Percentiles rank a stretch among this genome's conserved stretches.
phyloP scores from a whole-genome alignment of 176 grass and related monocot species.

The Alloteropsis semialata region DNA sequence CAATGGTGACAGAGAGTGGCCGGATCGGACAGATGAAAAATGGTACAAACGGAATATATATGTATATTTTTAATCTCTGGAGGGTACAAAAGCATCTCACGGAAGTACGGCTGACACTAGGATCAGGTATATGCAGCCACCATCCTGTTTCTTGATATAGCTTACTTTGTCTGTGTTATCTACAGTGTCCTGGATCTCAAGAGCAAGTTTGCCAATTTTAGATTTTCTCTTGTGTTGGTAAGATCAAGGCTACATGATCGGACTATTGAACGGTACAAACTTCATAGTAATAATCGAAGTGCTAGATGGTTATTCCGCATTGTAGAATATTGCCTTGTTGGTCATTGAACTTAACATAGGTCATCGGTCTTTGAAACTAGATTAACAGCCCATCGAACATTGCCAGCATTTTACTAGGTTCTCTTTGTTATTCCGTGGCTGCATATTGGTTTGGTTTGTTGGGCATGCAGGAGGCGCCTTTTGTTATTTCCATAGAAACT shows the following conservation, averaged over 20 bases:
- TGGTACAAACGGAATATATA: neutral
- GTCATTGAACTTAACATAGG: neutral
- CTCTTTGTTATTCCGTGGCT: no score
- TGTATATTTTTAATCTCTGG: no score
- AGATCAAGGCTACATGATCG: neutral
- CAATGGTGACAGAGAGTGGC: neutral
- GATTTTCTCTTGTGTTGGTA: neutral
- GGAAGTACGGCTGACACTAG: conserved; percentile 5
- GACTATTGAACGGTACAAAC: no score
- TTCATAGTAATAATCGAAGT: neutral
- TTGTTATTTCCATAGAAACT: no score
- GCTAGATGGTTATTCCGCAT: neutral
- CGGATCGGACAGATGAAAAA: neutral
- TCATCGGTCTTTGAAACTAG: neutral
- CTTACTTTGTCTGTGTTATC: neutral
- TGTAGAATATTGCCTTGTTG: no score
- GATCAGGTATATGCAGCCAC: no score
- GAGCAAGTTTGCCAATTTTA: neutral
- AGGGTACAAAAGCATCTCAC: neutral
- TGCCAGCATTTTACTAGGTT: neutral
- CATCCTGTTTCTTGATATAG: no score
- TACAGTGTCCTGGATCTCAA: neutral
- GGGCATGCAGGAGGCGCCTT: no score
- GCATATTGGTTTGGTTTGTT: no score
- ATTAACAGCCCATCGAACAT: neutral